Evolutionary conservation across 2,329 filamentous ascomycete genomes (phyloP).

Genomic region (Sporothrix pallida): DNA sequence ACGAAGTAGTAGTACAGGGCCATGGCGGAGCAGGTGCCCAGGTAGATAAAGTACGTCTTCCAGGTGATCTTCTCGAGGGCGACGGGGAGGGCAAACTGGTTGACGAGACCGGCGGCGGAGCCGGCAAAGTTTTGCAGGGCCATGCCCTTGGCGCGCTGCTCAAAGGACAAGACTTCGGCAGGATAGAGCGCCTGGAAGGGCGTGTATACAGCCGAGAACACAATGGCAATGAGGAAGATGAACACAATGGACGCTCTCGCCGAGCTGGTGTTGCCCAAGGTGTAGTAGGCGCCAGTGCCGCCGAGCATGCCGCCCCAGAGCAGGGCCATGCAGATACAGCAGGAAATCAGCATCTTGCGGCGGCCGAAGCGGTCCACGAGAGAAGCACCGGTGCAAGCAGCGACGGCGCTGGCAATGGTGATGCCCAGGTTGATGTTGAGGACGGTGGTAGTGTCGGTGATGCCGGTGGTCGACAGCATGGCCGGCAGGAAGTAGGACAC

Average conservation of each 20-base stretch:
- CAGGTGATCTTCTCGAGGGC: conserved; percentile 37
- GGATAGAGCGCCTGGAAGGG: conserved; percentile 34
- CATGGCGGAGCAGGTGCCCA: conserved; percentile 22
- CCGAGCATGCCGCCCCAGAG: conserved; percentile 34
- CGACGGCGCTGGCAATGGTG: conserved; percentile 58
- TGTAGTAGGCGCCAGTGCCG: conserved; percentile 30
- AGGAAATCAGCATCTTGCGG: conserved; percentile 53
- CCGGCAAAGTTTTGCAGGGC: conserved; percentile 34
- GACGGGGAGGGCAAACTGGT: conserved; percentile 41
- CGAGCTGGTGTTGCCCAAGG: conserved; percentile 15
- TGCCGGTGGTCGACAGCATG: conserved; percentile 45
- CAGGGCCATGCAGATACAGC: conserved; percentile 30
- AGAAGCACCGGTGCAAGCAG: conserved; percentile 58
- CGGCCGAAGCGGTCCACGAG: conserved; percentile 63
- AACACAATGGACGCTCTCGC: conserved; percentile 33
- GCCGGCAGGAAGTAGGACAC: conserved; percentile 56
- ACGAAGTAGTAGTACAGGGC: conserved; percentile 32
- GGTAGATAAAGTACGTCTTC: conserved; percentile 31
- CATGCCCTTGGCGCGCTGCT: conserved; percentile 34
- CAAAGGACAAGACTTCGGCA: conserved; percentile 33
- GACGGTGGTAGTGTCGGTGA: conserved; percentile 53
- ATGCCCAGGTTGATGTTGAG: conserved; percentile 60
- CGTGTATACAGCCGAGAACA: conserved; percentile 31
- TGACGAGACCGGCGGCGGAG: conserved; percentile 24
- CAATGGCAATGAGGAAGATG: conserved; percentile 31